Evolutionary conservation across 1,284 basidiomycete species (phyloP), one percentile per base, ranked within the genome.

Genomic region (Schizophyllum amplum): DNA sequence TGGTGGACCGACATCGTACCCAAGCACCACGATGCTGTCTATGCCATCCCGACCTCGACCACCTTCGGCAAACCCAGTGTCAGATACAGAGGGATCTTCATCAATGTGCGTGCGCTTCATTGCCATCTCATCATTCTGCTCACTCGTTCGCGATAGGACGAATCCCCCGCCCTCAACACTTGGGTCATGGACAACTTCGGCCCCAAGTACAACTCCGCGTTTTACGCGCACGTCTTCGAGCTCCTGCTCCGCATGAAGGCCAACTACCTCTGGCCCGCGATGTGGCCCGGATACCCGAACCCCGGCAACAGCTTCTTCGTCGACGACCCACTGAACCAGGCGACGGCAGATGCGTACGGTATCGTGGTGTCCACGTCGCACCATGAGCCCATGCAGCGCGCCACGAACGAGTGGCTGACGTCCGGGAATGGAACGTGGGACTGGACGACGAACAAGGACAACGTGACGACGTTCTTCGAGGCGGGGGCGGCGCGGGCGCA

Each of bases 201-300:
- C 1, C 27, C 20, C 23, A 86, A 85, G 0, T 85, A 86, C 71
- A 84, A 84, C 63, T 76, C 76, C 54, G 71, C 81, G 57, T 85
- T 89, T 73, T 89, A 89, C 66, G 73, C 53, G 76, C 68, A 27
- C 25, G 6, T 51, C 11, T 24, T 83, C 57, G 87, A 90, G 67
- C 69, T 89, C 49, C 71, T 90, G 47, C 71, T 90, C 49, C 75
- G 87, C 11, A 66, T 90, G 59, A 87, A 85, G 64, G 84, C 76
- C 9, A 90, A 90, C 69, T 84, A 84, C 65, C 68, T 87, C 20
- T 88, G 86, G 85, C 83, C 83, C 17, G 79, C 75, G 75, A 62
- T 24, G 72, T 67, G 58, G 58, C 58, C 55, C 33, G 25, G 48
- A 1, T 57, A 57, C 48, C 58, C 53, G 3, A 24, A 20, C 7